Evolutionary conservation across 306 rosid species (phyloP), one percentile per base, ranked within the genome.

Genomic region (Quercus aquifolioides): DNA sequence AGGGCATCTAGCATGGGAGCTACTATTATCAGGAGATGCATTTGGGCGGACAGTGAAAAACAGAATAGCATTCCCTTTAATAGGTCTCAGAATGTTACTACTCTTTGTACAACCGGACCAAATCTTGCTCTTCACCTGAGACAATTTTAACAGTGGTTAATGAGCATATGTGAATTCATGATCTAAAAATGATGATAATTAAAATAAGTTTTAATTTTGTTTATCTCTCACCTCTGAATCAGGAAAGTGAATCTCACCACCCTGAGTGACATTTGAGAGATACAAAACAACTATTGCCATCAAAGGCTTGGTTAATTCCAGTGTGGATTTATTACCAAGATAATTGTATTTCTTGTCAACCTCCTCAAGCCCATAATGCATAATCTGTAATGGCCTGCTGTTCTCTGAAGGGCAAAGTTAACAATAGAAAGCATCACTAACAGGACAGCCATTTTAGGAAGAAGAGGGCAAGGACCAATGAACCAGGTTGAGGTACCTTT

Each of bases 1-100:
- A 28, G 98, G 97, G 76, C 97, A 92, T 83, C 97, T 85, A 21
- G 82, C 74, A 77, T 92, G 97, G 54, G 80, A 62, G 78, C 97
- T 91, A 72, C 84, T 88, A 73, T 75, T 75, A 84, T 94, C 97
- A 3, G 84, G 91, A 59, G 90, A 82, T 59, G 94, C 59, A 69
- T 83, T 86, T 7, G 73, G 97, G 57, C 70, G 87, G 57, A 83
- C 81, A 76, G 87, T 81, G 94, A 89, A 94, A 77, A 92, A 86
- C 81, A 94, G 83, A 82, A 94, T 19, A 21, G 97, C 97, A 38
- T 91, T 89, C 80, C 98, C 97, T 85, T 84, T 94, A 20, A 78
- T 77, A 18, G 98, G 93, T 85, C 78, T 86, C 76, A 85, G 86
- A 76, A 89, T 78, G 43, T 69, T 54, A 25, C 35, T 80, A 33